Percentiles rank a stretch among this genome's conserved stretches.
phyloP scores from a whole-genome alignment of 352 stramenopile species.

The Phytophthora meadii region DNA sequence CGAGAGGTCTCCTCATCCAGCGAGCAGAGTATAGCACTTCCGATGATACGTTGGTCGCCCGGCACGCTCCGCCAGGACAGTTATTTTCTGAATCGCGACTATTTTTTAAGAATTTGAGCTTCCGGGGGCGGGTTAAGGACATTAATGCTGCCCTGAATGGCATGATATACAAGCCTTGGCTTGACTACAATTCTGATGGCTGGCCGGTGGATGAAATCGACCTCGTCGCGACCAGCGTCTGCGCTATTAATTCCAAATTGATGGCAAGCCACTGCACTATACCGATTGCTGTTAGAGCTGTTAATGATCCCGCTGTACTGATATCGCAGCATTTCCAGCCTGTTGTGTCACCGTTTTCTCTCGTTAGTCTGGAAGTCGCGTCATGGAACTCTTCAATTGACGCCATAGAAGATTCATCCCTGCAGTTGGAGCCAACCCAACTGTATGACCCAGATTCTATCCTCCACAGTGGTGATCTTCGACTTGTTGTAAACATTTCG shows the following conservation, averaged over 20 bases:
- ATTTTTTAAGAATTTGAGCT: conserved; percentile 48
- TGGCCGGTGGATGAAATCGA: conserved; percentile 46
- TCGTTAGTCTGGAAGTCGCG: conserved; percentile 9
- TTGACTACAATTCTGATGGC: conserved; percentile 59
- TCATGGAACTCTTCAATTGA: conserved; percentile 31
- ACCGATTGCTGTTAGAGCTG: conserved; percentile 31
- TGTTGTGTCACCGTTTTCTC: conserved; percentile 9
- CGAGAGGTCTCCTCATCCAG: conserved; percentile 41
- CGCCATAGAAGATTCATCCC: conserved; percentile 44
- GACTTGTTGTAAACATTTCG: conserved; percentile 47
- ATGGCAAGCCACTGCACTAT: conserved; percentile 19
- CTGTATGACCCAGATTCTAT: conserved; percentile 38
- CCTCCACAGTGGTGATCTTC: conserved; percentile 15
- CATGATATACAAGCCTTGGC: conserved; percentile 60
- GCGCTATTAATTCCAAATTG: conserved; percentile 1
- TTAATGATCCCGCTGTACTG: conserved; percentile 47
- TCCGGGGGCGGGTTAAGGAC: conserved; percentile 46
- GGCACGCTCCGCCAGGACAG: conserved; percentile 19
- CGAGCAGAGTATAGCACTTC: conserved; percentile 23
- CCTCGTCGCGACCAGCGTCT: conserved; percentile 23
- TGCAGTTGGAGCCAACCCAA: conserved; percentile 26
- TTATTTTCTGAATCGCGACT: conserved; percentile 34
- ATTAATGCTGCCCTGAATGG: conserved; percentile 57
- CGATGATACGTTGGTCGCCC: conserved; percentile 14
- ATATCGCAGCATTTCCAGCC: conserved; percentile 39